Base-by-base conservation (phyloP, 2,329 filamentous ascomycete species). In the Triangularia verruculosa region DNA sequence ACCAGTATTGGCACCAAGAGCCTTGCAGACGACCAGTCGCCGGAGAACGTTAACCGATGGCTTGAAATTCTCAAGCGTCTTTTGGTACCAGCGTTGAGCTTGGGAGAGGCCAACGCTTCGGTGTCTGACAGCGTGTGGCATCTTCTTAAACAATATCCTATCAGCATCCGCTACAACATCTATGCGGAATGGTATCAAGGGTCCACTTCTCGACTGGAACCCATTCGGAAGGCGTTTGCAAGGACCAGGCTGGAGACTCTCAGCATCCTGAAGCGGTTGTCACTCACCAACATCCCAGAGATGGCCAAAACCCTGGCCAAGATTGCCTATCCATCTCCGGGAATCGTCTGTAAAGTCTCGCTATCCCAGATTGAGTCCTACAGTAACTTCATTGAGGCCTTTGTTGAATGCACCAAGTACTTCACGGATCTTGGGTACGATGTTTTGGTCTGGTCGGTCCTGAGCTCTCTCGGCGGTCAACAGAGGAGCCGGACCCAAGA, bases 111-210 rank as follows among this genome's bases (percentile, higher is more conserved):
- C 28, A 98, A 98, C 70, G 89, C 93, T 4, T 89, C 90, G 15
- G 86, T 91, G 22, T 91, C 93, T 56, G 93, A 94, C 68, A 91
- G 95, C 62, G 86, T 97, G 1, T 99, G 91, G 82, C 88, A 90
- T 61, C 82, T 99, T 12, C 82, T 98, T 65, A 89, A 88, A 70
- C 82, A 88, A 59, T 98, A 92, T 73, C 87, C 94, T 0, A 87
- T 89, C 12, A 83, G 87, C 1, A 86, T 86, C 8, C 86, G 95
- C 64, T 99, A 94, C 78, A 88, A 86, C 57, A 91, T 99, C 72
- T 99, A 99, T 73, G 87, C 92, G 0, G 93, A 97, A 75, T 99
- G 95, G 92, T 94, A 92, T 70, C 88, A 87, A 68, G 92, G 93
- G 3, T 84, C 88, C 68, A 91, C 85, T 2, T 95, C 92, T 4